These are phyloP conservation scores for Gracilaria domingensis DNA, from an alignment of 23 red algal genomes.

Conservation along the genomic window DNA sequence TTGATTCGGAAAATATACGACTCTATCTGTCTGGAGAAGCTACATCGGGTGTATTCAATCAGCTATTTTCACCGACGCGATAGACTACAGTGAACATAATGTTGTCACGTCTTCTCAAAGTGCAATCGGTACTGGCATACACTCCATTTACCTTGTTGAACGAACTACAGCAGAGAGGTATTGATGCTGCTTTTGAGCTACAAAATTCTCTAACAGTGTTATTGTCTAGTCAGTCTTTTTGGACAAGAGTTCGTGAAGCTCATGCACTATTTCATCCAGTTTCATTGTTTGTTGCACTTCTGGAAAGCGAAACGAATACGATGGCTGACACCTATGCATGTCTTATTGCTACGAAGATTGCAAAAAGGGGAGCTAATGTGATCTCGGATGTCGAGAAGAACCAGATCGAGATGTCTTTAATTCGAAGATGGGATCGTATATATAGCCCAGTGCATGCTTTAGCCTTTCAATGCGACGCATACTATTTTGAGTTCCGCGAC, in stretches of 20 bases:
- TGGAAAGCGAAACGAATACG: conserved; percentile 2
- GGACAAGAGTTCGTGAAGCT: not conserved
- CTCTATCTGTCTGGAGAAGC: not conserved
- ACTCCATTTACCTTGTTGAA: not conserved
- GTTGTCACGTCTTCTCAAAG: not conserved
- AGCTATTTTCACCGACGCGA: not conserved
- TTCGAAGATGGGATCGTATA: conserved; percentile 10
- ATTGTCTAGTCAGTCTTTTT: not conserved
- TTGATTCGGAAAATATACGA: not conserved
- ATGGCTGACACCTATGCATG: conserved; percentile 21
- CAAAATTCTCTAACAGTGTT: not conserved
- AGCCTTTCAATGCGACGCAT: conserved; percentile 27
- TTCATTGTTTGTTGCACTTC: conserved; percentile 21
- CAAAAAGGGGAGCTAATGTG: too few species aligned
- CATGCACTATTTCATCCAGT: not conserved
- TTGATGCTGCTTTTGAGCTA: not conserved
- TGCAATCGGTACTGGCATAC: not conserved
- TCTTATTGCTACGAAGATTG: not conserved
- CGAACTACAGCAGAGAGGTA: not conserved
- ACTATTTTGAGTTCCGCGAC: not conserved
- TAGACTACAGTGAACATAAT: not conserved
- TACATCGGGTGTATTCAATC: not conserved
- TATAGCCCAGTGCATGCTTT: conserved; percentile 21
- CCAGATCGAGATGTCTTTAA: not conserved
- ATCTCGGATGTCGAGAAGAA: not conserved